These are phyloP conservation scores for Laburnicola sp. DNA, from an alignment of 2,329 filamentous ascomycete genomes.

Conservation along the genomic window DNA sequence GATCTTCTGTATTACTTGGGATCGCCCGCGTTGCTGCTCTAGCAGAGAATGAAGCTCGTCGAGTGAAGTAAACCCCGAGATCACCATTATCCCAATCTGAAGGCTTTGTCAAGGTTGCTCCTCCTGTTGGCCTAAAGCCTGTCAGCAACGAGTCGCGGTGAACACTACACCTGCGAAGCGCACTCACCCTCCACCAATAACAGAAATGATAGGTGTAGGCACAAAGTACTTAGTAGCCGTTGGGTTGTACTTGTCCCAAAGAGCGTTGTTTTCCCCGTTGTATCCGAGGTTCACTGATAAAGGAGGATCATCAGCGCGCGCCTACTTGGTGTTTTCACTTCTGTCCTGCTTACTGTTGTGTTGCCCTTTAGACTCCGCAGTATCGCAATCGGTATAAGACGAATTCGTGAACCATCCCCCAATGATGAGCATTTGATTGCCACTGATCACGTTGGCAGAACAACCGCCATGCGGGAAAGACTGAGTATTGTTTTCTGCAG, in stretches of 20 bases:
- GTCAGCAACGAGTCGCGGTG: conserved; percentile 23
- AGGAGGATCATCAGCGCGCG: background rate
- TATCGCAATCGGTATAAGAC: conserved; percentile 55
- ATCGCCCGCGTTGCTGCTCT: conserved; percentile 57
- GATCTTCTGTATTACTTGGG: conserved; percentile 27
- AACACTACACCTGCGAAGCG: background rate
- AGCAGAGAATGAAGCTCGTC: conserved; percentile 51
- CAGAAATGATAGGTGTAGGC: conserved; percentile 55
- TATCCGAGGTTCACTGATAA: conserved; percentile 57
- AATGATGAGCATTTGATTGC: conserved; percentile 65
- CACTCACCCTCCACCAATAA: conserved; percentile 49
- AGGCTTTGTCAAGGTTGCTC: conserved; percentile 58
- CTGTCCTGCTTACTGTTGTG: conserved; percentile 49
- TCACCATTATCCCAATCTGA: conserved; percentile 56
- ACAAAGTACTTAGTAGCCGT: conserved; percentile 59
- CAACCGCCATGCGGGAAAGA: conserved; percentile 58
- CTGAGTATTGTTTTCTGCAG: conserved; percentile 47
- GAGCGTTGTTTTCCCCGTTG: conserved; percentile 50
- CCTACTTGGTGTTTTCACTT: background rate
- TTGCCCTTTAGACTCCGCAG: conserved; percentile 56
- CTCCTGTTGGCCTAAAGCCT: conserved; percentile 49
- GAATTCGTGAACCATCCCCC: conserved; percentile 59
- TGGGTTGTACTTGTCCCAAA: conserved; percentile 58
- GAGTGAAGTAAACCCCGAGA: conserved; percentile 57
- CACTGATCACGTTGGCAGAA: conserved; percentile 59